phyloP scores from a whole-genome alignment of 2,329 filamentous ascomycete species.

The Colletotrichum sp. region DNA sequence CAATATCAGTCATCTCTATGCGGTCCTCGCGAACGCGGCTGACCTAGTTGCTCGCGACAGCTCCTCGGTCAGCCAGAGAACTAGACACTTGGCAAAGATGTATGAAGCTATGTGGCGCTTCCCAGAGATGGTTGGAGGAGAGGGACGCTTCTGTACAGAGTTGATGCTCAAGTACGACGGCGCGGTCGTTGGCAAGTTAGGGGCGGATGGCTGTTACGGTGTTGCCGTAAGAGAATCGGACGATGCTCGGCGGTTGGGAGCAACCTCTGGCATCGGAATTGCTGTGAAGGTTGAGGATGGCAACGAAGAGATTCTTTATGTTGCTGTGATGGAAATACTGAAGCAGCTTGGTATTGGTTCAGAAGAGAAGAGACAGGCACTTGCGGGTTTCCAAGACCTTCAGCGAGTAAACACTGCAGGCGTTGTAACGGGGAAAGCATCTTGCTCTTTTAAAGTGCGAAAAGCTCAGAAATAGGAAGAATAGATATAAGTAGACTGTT shows the following conservation, averaged over 20 bases:
- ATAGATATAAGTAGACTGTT: accelerated
- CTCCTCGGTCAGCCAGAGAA: neutral
- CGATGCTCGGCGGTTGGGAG: neutral
- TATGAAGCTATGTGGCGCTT: neutral
- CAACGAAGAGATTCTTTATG: neutral
- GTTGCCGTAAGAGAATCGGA: accelerated
- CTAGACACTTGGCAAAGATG: neutral
- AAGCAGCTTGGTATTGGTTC: neutral
- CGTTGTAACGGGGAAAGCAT: neutral
- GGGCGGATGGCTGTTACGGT: neutral
- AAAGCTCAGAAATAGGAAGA: neutral
- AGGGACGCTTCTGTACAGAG: neutral
- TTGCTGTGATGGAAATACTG: neutral
- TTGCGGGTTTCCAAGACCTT: neutral
- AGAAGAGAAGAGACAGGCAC: neutral
- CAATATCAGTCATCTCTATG: neutral
- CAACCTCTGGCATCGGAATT: neutral
- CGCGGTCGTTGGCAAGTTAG: neutral
- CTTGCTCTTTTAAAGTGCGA: neutral
- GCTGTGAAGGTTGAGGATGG: neutral
- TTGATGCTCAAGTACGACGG: neutral
- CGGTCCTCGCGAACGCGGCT: neutral
- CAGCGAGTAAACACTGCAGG: neutral
- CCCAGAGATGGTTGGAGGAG: neutral
- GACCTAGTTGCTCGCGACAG: neutral